These are phyloP conservation scores for Backusella sp. DNA, from an alignment of 192 early-diverging fungal genomes.

Conservation along the genomic window DNA sequence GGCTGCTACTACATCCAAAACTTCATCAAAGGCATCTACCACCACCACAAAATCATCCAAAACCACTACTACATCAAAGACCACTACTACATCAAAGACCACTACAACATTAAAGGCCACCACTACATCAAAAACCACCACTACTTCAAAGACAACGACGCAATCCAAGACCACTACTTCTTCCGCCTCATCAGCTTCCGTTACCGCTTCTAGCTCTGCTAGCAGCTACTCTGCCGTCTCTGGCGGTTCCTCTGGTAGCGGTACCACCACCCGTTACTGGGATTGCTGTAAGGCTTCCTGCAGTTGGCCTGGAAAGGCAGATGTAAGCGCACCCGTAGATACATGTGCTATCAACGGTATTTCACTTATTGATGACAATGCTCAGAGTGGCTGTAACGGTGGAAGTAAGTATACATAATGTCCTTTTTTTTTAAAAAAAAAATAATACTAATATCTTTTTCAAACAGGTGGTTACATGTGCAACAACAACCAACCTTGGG, in stretches of 20 bases:
- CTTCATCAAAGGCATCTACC: not conserved
- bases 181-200: not conserved
- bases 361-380: slow-evolving; percentile 3
- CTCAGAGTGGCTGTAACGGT: slow-evolving; percentile 18
- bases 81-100: not conserved
- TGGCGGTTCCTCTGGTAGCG: slow-evolving; percentile 18
- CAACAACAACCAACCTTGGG: slow-evolving; percentile 27
- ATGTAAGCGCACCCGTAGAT: slow-evolving; percentile 14
- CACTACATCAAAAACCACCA: not conserved
- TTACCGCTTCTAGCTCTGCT: not conserved
- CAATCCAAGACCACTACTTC: slow-evolving; percentile 1
- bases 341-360: slow-evolving; percentile 26
- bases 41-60: slow-evolving; percentile 1
- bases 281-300: slow-evolving; percentile 30
- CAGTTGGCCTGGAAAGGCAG: slow-evolving; percentile 16
- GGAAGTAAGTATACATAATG: slow-evolving; percentile 1
- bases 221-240: not conserved
- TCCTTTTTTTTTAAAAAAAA: not conserved
- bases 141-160: not conserved
- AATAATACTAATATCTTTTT: not conserved
- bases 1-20: not conserved
- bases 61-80: not conserved
- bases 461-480: slow-evolving; percentile 24
- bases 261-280: slow-evolving; percentile 26
- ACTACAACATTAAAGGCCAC: not conserved